These are phyloP conservation scores for Lupinus albus DNA, from an alignment of 306 rosid species.

Conservation along the genomic window DNA sequence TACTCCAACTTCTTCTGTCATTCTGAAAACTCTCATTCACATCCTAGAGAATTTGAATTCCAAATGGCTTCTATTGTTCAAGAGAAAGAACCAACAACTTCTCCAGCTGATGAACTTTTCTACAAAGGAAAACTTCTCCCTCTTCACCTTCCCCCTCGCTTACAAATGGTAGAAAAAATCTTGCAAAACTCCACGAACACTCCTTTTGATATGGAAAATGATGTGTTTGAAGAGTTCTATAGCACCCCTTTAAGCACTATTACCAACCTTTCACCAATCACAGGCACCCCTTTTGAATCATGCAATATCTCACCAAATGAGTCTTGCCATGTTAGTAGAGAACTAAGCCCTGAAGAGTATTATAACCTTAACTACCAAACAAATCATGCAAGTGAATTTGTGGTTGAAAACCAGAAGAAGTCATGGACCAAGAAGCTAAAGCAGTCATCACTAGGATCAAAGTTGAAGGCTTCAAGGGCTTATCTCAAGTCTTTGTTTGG, in stretches of 20 bases:
- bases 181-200: constrained; percentile 61
- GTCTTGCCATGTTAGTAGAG: constrained; percentile 78
- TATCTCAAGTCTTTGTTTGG: constrained; percentile 81
- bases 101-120: constrained; percentile 99
- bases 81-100: constrained; percentile 68
- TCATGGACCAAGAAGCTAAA: constrained; percentile 85
- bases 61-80: constrained; percentile 75
- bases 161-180: constrained; percentile 85
- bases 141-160: constrained; percentile 93
- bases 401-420: constrained; percentile 54
- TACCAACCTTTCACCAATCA: constrained; percentile 64
- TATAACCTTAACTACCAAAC: constrained; percentile 50
- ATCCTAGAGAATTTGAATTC: constrained; percentile 87
- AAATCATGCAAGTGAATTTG: constrained; percentile 40
- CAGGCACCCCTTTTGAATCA: constrained; percentile 85
- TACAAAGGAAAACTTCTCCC: constrained; percentile 98
- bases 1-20: constrained; percentile 56
- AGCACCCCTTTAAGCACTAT: constrained; percentile 79
- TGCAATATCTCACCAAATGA: constrained; percentile 82
- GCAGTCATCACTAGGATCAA: constrained; percentile 70
- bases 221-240: constrained; percentile 62
- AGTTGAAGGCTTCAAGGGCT: constrained; percentile 84
- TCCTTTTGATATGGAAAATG: constrained; percentile 47
- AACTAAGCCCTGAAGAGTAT: constrained; percentile 66
- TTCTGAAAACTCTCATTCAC: constrained; percentile 53